Conservation (phyloP, 2,329 filamentous ascomycete genomes). For the Fusarium napiforme region DNA sequence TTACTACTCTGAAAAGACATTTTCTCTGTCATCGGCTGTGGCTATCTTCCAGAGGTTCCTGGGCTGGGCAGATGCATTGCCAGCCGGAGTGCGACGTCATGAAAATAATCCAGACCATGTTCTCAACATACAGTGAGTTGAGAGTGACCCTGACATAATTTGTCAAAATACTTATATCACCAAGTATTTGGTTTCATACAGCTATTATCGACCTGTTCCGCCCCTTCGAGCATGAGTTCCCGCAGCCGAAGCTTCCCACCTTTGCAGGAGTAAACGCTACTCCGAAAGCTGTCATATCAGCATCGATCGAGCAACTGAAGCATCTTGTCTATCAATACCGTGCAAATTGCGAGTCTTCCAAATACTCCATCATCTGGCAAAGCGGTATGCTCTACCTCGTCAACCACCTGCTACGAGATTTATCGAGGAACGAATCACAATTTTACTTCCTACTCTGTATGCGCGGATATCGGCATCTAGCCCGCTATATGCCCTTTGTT, state of each 20-base stretch:
- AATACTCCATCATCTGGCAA: neutral
- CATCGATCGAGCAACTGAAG: rapidly evolving
- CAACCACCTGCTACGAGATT: neutral
- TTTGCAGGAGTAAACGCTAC: rapidly evolving
- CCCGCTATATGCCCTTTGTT: neutral
- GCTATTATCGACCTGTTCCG: neutral
- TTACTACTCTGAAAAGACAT: neutral
- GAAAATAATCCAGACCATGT: neutral
- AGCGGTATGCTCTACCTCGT: neutral
- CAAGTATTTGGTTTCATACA: neutral
- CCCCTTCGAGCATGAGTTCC: rapidly evolving
- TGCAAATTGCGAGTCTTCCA: neutral
- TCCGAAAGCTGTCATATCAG: rapidly evolving
- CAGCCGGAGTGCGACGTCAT: neutral
- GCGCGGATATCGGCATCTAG: neutral
- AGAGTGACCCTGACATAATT: too few relatives aligned
- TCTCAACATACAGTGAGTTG: neutral
- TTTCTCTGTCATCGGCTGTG: neutral
- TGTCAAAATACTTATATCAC: too few relatives aligned
- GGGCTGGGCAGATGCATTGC: neutral
- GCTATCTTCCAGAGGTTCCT: neutral
- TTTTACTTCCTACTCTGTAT: neutral
- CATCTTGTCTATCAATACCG: neutral
- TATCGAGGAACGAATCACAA: neutral
- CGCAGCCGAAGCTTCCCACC: rapidly evolving